Evolutionary conservation across 2,329 filamentous ascomycete species (phyloP).

Genomic region (Fonsecaea pedrosoi): DNA sequence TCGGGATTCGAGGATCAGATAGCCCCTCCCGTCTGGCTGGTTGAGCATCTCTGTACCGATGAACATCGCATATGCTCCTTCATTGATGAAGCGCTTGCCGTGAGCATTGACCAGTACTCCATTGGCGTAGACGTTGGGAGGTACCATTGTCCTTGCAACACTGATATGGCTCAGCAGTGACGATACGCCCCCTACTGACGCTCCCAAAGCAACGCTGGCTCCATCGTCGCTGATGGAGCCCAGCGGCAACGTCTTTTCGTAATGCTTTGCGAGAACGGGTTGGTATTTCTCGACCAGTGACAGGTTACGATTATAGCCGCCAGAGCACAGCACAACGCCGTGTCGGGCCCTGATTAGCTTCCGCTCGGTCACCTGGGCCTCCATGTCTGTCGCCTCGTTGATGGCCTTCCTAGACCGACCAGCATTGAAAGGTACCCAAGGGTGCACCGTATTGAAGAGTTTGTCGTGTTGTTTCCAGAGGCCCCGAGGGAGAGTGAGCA

Average conservation of each 20-base stretch:
- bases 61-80: slow-evolving; percentile 11
- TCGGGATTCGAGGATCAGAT: slow-evolving; percentile 7
- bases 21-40: slow-evolving; percentile 4
- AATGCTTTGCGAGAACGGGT: slow-evolving; percentile 5
- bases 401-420: slow-evolving; percentile 1
- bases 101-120: slow-evolving; percentile 7
- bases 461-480: slow-evolving; percentile 7
- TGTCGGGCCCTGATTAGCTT: slow-evolving; percentile 5
- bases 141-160: slow-evolving; percentile 6
- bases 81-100: slow-evolving; percentile 7
- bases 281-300: not conserved
- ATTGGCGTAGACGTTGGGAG: slow-evolving; percentile 7
- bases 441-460: slow-evolving; percentile 1
- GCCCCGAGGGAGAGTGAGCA: not conserved
- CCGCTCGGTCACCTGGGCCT: not conserved
- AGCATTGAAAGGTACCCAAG: slow-evolving; percentile 1
- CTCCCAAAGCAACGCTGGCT: not conserved
- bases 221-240: slow-evolving; percentile 1
- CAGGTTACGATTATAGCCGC: slow-evolving; percentile 6
- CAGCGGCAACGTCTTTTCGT: slow-evolving; percentile 9
- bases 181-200: slow-evolving; percentile 1
- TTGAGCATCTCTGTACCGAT: slow-evolving; percentile 8
- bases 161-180: slow-evolving; percentile 1
- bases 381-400: not conserved
- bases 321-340: not conserved